These are phyloP conservation scores for Neoboletus magnificus DNA, from an alignment of 768 basidiomycete species.

Conservation along the genomic window DNA sequence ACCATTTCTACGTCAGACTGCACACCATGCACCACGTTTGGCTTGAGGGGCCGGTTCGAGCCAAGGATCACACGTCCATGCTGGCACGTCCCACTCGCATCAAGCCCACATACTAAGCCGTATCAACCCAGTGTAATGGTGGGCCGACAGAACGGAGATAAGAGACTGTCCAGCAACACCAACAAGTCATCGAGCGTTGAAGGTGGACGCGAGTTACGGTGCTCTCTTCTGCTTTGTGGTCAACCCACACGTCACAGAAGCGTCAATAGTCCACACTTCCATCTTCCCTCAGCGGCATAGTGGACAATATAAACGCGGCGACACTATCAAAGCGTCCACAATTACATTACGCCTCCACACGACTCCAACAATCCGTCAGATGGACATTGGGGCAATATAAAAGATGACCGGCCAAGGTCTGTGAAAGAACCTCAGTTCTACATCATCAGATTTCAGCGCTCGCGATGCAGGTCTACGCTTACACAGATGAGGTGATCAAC, in stretches of 20 bases:
- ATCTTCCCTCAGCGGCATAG: background rate
- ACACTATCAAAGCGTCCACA: background rate
- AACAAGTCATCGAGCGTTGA: background rate
- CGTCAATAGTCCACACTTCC: background rate
- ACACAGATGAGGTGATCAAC: background rate
- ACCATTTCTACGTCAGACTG: too few species aligned
- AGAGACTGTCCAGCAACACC: background rate
- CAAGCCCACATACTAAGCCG: background rate
- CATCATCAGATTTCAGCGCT: background rate
- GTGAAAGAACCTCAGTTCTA: background rate
- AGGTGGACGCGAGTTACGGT: background rate
- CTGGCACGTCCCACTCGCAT: background rate
- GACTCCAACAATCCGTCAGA: background rate
- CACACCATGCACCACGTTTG: background rate
- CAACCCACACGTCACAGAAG: background rate
- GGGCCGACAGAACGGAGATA: background rate
- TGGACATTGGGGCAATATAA: background rate
- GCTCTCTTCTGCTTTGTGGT: background rate
- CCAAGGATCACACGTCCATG: background rate
- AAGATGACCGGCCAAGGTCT: background rate
- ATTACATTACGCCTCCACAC: background rate
- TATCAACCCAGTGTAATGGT: background rate
- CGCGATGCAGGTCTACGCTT: conserved; percentile 1
- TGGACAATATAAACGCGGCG: background rate
- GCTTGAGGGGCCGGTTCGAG: background rate